These are phyloP conservation scores for Leptographium procerum DNA, from an alignment of 2,329 filamentous ascomycete species.

Conservation along the genomic window DNA sequence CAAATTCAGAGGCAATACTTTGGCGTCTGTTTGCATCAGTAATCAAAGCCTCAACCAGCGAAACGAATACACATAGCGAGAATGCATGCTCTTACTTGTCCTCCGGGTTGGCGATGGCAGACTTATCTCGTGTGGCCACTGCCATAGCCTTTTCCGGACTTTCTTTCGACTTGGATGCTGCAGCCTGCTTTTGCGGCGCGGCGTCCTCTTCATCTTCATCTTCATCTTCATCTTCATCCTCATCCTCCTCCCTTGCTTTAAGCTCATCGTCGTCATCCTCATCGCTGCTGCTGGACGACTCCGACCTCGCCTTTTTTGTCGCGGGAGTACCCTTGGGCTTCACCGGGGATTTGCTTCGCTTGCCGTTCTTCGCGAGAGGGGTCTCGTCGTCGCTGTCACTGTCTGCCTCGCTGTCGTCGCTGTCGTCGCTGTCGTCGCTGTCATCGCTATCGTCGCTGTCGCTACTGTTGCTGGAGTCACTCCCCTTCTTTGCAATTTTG, in stretches of 20 bases:
- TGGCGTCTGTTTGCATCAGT: background rate
- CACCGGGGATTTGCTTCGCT: background rate
- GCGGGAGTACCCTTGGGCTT: background rate
- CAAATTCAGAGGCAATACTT: slow-evolving; percentile 26
- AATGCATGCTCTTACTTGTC: background rate
- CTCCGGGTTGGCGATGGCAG: background rate
- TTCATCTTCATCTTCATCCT: background rate
- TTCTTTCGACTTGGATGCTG: background rate
- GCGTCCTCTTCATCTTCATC: background rate
- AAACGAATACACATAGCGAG: too few species aligned
- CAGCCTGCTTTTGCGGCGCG: background rate
- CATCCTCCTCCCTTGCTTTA: background rate
- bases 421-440: slow-evolving; percentile 13
- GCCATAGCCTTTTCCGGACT: background rate
- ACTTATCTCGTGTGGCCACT: background rate
- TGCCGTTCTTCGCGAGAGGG: slow-evolving; percentile 2
- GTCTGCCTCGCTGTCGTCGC: background rate
- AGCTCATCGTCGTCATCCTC: slow-evolving; percentile 9
- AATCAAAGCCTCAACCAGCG: too few species aligned
- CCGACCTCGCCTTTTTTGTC: background rate
- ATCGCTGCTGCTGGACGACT: background rate
- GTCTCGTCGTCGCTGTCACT: slow-evolving; percentile 13
- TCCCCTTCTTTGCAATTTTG: background rate
- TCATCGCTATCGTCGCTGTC: slow-evolving; percentile 13
- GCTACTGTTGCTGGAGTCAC: background rate